These are phyloP conservation scores for Globisporangium ultimum DNA, from an alignment of 352 stramenopile genomes.

Conservation along the genomic window DNA sequence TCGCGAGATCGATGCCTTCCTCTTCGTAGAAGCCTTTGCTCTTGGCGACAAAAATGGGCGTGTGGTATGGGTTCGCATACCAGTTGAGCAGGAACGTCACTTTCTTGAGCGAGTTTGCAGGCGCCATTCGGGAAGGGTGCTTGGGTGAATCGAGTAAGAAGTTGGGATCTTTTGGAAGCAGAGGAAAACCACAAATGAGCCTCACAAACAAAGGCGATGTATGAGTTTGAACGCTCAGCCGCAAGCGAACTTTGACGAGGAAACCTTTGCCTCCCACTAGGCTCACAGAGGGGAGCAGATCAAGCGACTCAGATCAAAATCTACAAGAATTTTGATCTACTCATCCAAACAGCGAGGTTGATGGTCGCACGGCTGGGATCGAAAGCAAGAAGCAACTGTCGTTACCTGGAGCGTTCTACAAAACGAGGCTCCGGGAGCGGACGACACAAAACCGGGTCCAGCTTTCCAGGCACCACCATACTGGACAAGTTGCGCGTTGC, in stretches of 20 bases:
- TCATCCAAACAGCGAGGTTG: not conserved
- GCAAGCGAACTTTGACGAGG: not conserved
- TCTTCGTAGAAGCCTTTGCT: constrained; percentile 49
- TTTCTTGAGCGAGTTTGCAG: constrained; percentile 33
- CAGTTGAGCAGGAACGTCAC: constrained; percentile 50
- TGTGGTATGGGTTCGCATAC: constrained; percentile 56
- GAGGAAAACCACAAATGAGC: constrained; percentile 10
- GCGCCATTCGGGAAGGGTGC: constrained; percentile 20
- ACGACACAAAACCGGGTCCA: not conserved
- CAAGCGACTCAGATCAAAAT: no score
- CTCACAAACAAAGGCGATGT: not conserved
- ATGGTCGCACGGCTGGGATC: not conserved
- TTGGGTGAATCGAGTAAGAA: not conserved
- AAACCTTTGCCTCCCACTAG: not conserved
- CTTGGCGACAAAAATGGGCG: constrained; percentile 51
- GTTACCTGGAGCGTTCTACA: not conserved
- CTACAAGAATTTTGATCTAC: not conserved
- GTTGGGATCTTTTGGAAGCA: not conserved
- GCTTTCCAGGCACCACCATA: not conserved
- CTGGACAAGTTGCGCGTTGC: not conserved
- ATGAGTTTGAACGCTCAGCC: not conserved
- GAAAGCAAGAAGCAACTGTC: not conserved
- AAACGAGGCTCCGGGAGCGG: not conserved
- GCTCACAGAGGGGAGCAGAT: no score
- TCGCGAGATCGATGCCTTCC: constrained; percentile 45